Percentiles rank a stretch among this genome's conserved stretches.
Conservation (phyloP, 495 filamentous ascomycete species). For the Penicillium psychrofluorescens region DNA sequence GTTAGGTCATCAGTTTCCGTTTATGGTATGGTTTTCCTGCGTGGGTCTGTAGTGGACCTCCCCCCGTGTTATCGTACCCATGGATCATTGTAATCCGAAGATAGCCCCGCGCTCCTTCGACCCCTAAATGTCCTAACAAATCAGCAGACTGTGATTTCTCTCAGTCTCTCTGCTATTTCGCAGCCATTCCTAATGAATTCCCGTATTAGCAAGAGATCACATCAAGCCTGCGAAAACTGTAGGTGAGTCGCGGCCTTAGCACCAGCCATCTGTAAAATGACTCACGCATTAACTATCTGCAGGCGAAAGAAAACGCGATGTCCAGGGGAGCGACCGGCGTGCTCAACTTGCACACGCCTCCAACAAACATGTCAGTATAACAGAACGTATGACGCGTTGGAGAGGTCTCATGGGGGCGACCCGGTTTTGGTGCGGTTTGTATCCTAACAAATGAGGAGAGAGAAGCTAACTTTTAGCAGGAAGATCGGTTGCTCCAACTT, state of each 20-base stretch:
- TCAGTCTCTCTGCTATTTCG: neutral
- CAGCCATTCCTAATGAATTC: constrained; percentile 2
- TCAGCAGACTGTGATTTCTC: neutral
- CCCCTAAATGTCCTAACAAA: neutral
- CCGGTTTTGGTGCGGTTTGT: constrained; percentile 13
- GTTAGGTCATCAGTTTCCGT: constrained; percentile 1
- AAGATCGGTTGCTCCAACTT: constrained; percentile 31
- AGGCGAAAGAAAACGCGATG: constrained; percentile 41
- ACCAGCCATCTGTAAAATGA: too few relatives aligned
- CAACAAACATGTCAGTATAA: constrained; percentile 33
- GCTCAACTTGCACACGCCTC: constrained; percentile 35
- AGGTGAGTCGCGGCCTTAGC: constrained; percentile 15
- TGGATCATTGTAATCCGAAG: constrained; percentile 7
- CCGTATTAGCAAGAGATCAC: constrained; percentile 15
- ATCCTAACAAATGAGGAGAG: neutral
- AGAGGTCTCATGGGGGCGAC: constrained; percentile 5
- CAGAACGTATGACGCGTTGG: constrained; percentile 6
- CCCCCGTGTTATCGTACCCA: neutral
- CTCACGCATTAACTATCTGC: neutral
- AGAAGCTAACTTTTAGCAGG: constrained; percentile 8
- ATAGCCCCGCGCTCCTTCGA: constrained; percentile 9
- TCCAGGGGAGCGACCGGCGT: constrained; percentile 35
- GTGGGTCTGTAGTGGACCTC: constrained; percentile 3
- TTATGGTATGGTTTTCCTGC: constrained; percentile 1
- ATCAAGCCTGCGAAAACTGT: constrained; percentile 37